These are phyloP conservation scores for Exophiala lecanii-corni DNA, from an alignment of 2,329 filamentous ascomycete species.

Conservation along the genomic window DNA sequence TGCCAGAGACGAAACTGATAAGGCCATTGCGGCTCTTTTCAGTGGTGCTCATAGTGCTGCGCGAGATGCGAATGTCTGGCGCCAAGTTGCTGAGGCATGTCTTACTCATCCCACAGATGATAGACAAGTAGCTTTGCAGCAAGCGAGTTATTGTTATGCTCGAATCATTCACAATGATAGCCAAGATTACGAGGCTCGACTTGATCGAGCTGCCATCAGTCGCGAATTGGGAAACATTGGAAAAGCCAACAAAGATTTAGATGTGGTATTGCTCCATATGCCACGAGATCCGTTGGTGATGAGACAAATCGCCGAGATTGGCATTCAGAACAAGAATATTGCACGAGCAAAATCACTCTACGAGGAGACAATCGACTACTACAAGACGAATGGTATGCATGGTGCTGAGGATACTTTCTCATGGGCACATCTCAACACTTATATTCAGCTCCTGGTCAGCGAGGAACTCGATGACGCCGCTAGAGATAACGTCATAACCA, in stretches of 20 bases:
- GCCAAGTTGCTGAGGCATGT: conserved; percentile 53
- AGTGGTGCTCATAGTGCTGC: conserved; percentile 55
- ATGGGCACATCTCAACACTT: conserved; percentile 84
- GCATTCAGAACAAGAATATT: conserved; percentile 48
- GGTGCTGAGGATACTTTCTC: conserved; percentile 43
- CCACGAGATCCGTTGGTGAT: conserved; percentile 53
- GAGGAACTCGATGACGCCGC: conserved; percentile 44
- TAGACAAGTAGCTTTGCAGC: conserved; percentile 39
- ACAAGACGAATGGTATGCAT: conserved; percentile 37
- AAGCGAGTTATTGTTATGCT: conserved; percentile 51
- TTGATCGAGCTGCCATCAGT: conserved; percentile 53
- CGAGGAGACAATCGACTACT: conserved; percentile 49
- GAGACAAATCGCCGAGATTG: conserved; percentile 53
- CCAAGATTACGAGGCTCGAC: conserved; percentile 49
- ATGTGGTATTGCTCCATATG: conserved; percentile 49
- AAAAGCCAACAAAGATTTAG: conserved; percentile 48
- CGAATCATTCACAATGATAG: conserved; percentile 51
- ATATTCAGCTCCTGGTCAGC: conserved; percentile 71
- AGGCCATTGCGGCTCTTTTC: conserved; percentile 53
- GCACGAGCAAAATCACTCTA: conserved; percentile 48
- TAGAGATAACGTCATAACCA: conserved; percentile 55
- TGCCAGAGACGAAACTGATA: conserved; percentile 52
- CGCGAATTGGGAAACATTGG: conserved; percentile 46
- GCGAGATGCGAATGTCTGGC: conserved; percentile 54
- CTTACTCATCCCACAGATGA: conserved; percentile 42